A percentile compares a stretch with the other conserved stretches of the same genome.
Conservation (phyloP, 495 filamentous ascomycete species). For the Aspergillus nanangensis region DNA sequence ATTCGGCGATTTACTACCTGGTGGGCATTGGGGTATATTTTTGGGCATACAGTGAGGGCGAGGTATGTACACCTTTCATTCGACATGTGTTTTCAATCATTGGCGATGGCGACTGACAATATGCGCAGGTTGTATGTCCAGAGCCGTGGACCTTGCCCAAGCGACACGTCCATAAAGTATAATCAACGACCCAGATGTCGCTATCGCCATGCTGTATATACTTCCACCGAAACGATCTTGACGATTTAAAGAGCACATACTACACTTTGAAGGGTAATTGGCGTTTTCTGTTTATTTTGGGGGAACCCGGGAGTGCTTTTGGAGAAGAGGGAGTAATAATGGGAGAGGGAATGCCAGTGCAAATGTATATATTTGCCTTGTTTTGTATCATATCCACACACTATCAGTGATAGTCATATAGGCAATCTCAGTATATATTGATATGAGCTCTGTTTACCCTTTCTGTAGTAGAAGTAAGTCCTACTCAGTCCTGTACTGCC, state of each 20-base stretch:
- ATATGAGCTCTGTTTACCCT: too few relatives aligned
- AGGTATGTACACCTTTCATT: slow-evolving; percentile 54
- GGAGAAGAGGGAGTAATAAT: too few relatives aligned
- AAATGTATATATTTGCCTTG: too few relatives aligned
- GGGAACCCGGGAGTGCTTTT: too few relatives aligned
- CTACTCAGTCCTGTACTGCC: too few relatives aligned
- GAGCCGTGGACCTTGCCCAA: slow-evolving; percentile 54
- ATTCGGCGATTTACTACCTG: slow-evolving; percentile 87
- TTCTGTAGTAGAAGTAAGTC: too few relatives aligned
- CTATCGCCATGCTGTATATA: neutral
- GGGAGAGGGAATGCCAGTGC: too few relatives aligned
- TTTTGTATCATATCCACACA: too few relatives aligned
- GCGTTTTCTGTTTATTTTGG: neutral
- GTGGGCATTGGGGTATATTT: slow-evolving; percentile 88
- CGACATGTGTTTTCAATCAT: neutral
- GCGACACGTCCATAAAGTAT: slow-evolving; percentile 26
- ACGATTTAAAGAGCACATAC: neutral
- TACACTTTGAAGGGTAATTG: neutral
- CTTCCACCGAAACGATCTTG: neutral
- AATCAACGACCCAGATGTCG: slow-evolving; percentile 4
- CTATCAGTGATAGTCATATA: too few relatives aligned
- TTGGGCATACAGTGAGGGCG: slow-evolving; percentile 95
- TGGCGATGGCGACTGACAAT: slow-evolving; percentile 8
- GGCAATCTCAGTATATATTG: too few relatives aligned
- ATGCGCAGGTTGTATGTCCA: slow-evolving; percentile 46